Evolutionary conservation across 2,329 filamentous ascomycete genomes (phyloP), one percentile per base, ranked within the genome.

Genomic region (Ceratocystis eucalypticola): DNA sequence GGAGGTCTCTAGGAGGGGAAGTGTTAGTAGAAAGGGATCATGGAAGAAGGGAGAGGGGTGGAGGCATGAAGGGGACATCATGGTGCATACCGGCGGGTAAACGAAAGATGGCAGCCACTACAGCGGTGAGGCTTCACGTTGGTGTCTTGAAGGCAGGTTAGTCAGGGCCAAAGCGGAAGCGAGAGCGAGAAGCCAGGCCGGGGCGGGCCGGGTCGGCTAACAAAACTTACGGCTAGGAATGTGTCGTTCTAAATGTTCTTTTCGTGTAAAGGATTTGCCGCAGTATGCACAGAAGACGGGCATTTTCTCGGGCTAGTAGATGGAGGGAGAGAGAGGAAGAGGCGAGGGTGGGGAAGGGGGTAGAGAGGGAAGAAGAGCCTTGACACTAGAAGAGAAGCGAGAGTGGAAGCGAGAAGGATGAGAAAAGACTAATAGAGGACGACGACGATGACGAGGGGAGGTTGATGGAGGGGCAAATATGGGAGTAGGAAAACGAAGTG

Each of bases 241-340:
- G 68, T 82, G 80, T 69, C 80, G 77, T 70, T 83, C 80, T n/a
- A 82, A 72, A 71, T 83, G 80, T 70, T 83, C 80, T 71, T 82
- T 82, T 70, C 80, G 76, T 62, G 79, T 82, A 72, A 83, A 83
- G 70, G 74, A 75, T 73, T 80, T 82, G 66, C 80, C 80, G 70
- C 80, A 83, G 70, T 82, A 82, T 20, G 80, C 75, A 70, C 80
- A 83, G 71, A 75, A 82, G 62, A 82, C 75, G 75, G 67, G 64
- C 67, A 68, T 68, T 55, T 28, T 68, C 30, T 37, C 57, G 53
- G 41, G 53, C 50, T 30, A 59, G 15, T 8, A 55, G 53, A 30
- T 20, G 22, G 22, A 33, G 62, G 28, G 28, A 37, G 33, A 15
- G n/a, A 37, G 22, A 15, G 53, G 17, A 12, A n/a, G 25, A 28